phyloP scores from a whole-genome alignment of 2,329 filamentous ascomycete genomes.

The Fusarium odoratissimum region DNA sequence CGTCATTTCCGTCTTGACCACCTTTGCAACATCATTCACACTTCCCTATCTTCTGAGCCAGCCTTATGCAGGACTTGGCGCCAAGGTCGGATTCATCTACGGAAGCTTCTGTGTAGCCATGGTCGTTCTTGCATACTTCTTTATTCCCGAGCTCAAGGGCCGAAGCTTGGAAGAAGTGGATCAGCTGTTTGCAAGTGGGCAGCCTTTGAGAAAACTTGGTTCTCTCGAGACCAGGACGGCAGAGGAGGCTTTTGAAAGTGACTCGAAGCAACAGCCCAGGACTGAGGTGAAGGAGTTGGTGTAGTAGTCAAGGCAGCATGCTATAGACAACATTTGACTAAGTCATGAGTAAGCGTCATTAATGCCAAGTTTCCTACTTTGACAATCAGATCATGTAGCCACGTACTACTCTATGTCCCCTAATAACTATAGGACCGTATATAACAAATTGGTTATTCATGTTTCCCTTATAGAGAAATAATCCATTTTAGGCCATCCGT shows the following conservation, averaged over 20 bases:
- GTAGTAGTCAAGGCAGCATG: rapidly evolving
- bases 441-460: rapidly evolving
- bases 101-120: slow-evolving; percentile 37
- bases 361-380: too few relatives aligned
- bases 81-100: slow-evolving; percentile 55
- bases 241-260: not conserved
- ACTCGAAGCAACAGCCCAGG: not conserved
- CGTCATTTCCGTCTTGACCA: slow-evolving; percentile 46
- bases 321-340: rapidly evolving
- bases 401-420: rapidly evolving
- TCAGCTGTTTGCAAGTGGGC: slow-evolving; percentile 45
- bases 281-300: not conserved
- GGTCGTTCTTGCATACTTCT: slow-evolving; percentile 41
- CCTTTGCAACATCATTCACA: slow-evolving; percentile 50
- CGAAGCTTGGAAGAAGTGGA: slow-evolving; percentile 67
- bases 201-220: not conserved
- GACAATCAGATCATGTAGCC: not conserved
- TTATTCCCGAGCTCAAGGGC: slow-evolving; percentile 68
- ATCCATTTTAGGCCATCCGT: not conserved
- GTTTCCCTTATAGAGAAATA: rapidly evolving
- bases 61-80: slow-evolving; percentile 49
- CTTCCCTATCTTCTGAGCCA: slow-evolving; percentile 53
- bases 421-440: rapidly evolving
- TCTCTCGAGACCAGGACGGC: not conserved
- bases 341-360: rapidly evolving